A percentile compares a stretch with the other conserved stretches of the same genome.
Evolutionary conservation across 2,329 filamentous ascomycete genomes (phyloP).

Genomic region (Neobulgaria alba): DNA sequence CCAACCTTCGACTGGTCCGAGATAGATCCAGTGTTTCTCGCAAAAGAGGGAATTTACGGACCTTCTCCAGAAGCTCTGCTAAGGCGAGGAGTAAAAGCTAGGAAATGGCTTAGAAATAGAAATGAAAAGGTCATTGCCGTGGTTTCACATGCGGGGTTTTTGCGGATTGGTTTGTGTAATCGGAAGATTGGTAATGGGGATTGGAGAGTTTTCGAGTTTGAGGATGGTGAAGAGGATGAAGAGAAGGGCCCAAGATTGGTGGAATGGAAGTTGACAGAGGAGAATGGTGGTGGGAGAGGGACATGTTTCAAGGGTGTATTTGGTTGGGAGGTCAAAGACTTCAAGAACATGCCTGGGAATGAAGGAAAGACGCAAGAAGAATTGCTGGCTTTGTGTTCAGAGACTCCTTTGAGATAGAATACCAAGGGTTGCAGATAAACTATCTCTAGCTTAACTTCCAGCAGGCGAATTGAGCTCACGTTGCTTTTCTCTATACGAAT

Average conservation of each 20-base stretch:
- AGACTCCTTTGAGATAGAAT: too few relatives aligned
- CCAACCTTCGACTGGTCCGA: conserved; percentile 7
- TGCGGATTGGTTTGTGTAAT: conserved; percentile 10
- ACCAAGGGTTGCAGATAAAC: too few relatives aligned
- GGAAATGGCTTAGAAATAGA: conserved; percentile 7
- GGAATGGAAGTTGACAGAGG: conserved; percentile 10
- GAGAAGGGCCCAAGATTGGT: conserved; percentile 4
- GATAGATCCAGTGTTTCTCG: conserved; percentile 8
- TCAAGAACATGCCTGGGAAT: conserved; percentile 10
- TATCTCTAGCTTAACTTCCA: too few relatives aligned
- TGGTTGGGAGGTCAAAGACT: conserved; percentile 11
- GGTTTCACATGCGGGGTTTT: conserved; percentile 10
- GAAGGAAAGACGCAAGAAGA: too few relatives aligned
- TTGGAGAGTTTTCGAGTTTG: conserved; percentile 12
- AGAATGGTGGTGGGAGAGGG: conserved; percentile 10
- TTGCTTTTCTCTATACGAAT: neutral
- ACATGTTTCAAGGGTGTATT: conserved; percentile 6
- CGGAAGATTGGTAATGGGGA: conserved; percentile 12
- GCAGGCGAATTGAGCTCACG: neutral
- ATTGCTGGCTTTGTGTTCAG: too few relatives aligned
- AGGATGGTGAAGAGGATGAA: conserved; percentile 1
- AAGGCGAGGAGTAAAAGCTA: conserved; percentile 2
- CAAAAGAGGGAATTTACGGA: conserved; percentile 9
- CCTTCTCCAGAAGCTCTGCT: conserved; percentile 7
- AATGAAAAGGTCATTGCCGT: conserved; percentile 14